Percentiles rank a stretch among this genome's conserved stretches.
phyloP scores from a whole-genome alignment of 2,329 filamentous ascomycete species.

The Penicillium sp. region DNA sequence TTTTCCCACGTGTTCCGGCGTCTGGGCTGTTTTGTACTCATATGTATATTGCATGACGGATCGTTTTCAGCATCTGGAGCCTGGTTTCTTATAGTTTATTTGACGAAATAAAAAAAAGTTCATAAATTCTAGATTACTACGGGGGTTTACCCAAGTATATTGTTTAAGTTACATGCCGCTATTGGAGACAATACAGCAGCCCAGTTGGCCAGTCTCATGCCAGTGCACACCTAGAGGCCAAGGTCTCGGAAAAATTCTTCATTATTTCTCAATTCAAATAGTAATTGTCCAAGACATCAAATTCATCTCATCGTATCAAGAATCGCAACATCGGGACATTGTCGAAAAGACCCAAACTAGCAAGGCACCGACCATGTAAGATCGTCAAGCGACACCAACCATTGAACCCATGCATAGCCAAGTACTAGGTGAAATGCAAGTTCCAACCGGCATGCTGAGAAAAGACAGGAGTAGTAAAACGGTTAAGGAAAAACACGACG shows the following conservation, averaged over 20 bases:
- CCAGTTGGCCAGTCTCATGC: no score
- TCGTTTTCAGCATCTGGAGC: constrained; percentile 23
- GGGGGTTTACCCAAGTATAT: no score
- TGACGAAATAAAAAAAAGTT: constrained; percentile 20
- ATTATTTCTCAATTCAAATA: neutral
- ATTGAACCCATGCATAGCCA: neutral
- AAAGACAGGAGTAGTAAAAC: neutral
- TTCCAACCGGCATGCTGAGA: neutral
- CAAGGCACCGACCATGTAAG: constrained; percentile 22
- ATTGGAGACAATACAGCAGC: no score
- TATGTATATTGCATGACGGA: constrained; percentile 19
- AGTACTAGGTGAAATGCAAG: neutral
- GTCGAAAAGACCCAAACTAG: constrained; percentile 7
- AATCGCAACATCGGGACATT: neutral
- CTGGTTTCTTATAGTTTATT: constrained; percentile 23
- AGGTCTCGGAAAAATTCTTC: neutral
- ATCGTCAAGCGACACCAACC: neutral
- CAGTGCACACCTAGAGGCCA: neutral
- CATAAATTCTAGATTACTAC: constrained; percentile 3
- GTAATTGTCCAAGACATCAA: neutral
- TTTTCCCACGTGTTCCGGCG: neutral
- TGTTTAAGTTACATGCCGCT: neutral
- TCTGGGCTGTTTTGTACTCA: constrained; percentile 11
- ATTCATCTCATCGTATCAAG: neutral
- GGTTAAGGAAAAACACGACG: neutral